Evolutionary conservation across 441 rosid genomes (phyloP).

Genomic region (Populus hybrid): DNA sequence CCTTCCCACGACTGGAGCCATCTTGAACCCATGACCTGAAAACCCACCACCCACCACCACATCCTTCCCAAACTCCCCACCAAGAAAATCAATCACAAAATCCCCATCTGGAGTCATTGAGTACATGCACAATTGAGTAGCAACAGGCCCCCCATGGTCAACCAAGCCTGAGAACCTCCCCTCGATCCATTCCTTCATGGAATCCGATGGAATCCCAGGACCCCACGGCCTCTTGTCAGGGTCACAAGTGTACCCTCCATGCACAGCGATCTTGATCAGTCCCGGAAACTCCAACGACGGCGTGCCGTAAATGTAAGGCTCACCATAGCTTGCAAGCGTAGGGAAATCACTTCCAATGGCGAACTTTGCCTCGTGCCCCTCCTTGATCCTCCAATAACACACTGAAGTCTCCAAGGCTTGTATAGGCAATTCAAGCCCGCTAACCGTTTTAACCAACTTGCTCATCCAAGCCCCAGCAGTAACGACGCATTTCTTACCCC

Average conservation of each 20-base stretch:
- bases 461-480: conserved; percentile 77
- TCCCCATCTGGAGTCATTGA: conserved; percentile 88
- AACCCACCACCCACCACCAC: conserved; percentile 71
- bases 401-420: conserved; percentile 59
- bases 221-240: conserved; percentile 86
- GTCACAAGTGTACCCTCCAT: conserved; percentile 57
- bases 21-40: conserved; percentile 92
- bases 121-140: conserved; percentile 70
- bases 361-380: conserved; percentile 53
- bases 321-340: conserved; percentile 58
- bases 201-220: conserved; percentile 28
- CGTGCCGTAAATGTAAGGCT: conserved; percentile 66
- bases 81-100: conserved; percentile 69
- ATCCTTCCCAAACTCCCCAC: conserved; percentile 71
- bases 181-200: conserved; percentile 60
- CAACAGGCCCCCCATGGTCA: conserved; percentile 46
- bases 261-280: conserved; percentile 60
- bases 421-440: conserved; percentile 53
- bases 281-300: conserved; percentile 82
- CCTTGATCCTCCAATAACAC: conserved; percentile 74
- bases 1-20: conserved; percentile 72
- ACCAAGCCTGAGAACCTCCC: conserved; percentile 53
- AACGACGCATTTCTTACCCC: conserved; percentile 65
- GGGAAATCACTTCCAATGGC: conserved; percentile 57
- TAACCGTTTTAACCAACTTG: conserved; percentile 51